Evolutionary conservation across 352 stramenopile genomes (phyloP), one percentile per base, ranked within the genome.

Genomic region (Phytophthora vignae): DNA sequence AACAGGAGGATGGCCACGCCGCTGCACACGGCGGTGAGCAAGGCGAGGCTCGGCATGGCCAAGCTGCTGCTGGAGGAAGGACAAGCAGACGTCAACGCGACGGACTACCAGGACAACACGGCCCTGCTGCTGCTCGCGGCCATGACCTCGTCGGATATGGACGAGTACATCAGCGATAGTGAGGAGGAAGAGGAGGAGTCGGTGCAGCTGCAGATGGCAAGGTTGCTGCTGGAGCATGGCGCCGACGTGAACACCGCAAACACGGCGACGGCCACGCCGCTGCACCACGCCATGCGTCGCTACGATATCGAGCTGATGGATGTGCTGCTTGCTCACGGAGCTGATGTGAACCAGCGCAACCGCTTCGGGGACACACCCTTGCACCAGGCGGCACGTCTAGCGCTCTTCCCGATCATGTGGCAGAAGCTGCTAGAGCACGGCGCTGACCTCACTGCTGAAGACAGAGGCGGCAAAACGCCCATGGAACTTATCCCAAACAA

Each of bases 301-400:
- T 73, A 79, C 29, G 63, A 81, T 55, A 33, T 69, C 17, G 74
- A 78, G 15, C 73, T 81, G 22, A 64, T 81, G 66, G 70, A 78
- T 22, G 40, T 76, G 48, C 48, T 81, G 27, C 65, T 81, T 21
- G 66, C 50, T 11, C 63, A 73, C n/a, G 74, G 74, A 3, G 70
- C 70, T 1, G 66, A 78, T 31, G 70, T 74, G 42, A 81, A 78
- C 60, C 56, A 70, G 25, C 55, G 63, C 55, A 82, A 79, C 44
- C 53, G 58, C 10, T 82, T 79, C 25, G 74, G 74, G 12, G 74
- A 82, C 66, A 71, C 74, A 10, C 74, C 74, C 11, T 56, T 82
- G 53, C 74, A 81, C 27, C 74, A 81, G 21, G 69, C 69, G 3
- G 74, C 69, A 4, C 69, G 69, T 15, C 53, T 81, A 29, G 74